Percentiles rank a stretch among this genome's conserved stretches.
Evolutionary conservation across 2,329 filamentous ascomycete genomes (phyloP).

Genomic region (Fusarium subglutinans): DNA sequence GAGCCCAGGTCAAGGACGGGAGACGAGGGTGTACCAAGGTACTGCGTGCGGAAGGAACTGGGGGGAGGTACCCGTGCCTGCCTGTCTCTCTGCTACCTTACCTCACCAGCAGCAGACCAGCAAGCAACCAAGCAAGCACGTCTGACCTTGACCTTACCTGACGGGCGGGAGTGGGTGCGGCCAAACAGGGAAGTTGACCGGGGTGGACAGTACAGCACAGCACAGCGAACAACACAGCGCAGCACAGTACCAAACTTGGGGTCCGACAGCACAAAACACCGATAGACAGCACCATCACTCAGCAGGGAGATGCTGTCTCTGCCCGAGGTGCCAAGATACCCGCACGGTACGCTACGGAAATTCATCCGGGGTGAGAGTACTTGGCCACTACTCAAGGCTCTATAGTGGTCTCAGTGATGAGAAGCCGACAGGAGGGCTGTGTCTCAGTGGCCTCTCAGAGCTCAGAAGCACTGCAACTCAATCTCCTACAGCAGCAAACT

Average conservation of each 20-base stretch:
- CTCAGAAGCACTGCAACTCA: neutral
- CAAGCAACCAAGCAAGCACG: neutral
- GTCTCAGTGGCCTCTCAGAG: neutral
- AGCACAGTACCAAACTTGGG: constrained; percentile 28
- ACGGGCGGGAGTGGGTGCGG: constrained; percentile 40
- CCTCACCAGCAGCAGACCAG: neutral
- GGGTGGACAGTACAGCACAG: constrained; percentile 30
- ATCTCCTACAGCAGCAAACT: neutral
- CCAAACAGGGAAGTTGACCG: constrained; percentile 43
- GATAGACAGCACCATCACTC: constrained; percentile 11
- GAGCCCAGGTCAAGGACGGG: constrained; percentile 35
- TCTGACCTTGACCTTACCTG: constrained; percentile 33
- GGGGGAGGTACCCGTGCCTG: constrained; percentile 16
- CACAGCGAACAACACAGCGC: constrained; percentile 18
- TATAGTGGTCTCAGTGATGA: neutral
- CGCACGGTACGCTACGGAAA: constrained; percentile 35
- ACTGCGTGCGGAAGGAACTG: constrained; percentile 32
- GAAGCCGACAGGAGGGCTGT: neutral
- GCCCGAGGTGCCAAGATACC: constrained; percentile 35
- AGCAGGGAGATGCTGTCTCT: constrained; percentile 25
- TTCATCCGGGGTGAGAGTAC: constrained; percentile 32
- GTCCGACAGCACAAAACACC: constrained; percentile 8
- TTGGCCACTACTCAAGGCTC: constrained; percentile 8
- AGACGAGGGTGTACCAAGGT: constrained; percentile 43
- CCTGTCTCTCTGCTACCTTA: constrained; percentile 3